phyloP scores from a whole-genome alignment of 495 filamentous ascomycete genomes.

The Lindgomyces ingoldianus region DNA sequence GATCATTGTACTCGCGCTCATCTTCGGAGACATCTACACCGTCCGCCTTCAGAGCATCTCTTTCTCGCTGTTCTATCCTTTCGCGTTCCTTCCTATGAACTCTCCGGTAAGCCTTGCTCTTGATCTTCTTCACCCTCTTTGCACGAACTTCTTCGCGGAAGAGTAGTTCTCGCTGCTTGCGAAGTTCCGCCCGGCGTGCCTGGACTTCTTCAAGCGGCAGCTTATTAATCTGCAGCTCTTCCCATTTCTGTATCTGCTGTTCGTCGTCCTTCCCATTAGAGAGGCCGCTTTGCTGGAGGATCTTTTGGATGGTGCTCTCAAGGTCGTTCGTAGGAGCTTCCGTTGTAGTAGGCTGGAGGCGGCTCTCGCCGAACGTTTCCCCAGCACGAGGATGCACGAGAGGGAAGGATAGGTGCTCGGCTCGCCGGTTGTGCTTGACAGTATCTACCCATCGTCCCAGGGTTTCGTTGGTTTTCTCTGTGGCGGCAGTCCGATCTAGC shows the following conservation, averaged over 20 bases:
- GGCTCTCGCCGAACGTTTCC: slow-evolving; percentile 51
- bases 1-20: slow-evolving; percentile 76
- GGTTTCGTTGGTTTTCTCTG: slow-evolving; percentile 87
- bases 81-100: slow-evolving; percentile 87
- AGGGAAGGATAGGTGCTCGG: slow-evolving; percentile 91
- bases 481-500: slow-evolving; percentile 80
- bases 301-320: slow-evolving; percentile 78
- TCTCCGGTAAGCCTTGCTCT: slow-evolving; percentile 88
- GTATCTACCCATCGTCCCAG: slow-evolving; percentile 90
- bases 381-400: slow-evolving; percentile 67
- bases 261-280: slow-evolving; percentile 64
- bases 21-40: slow-evolving; percentile 72
- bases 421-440: slow-evolving; percentile 87
- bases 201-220: slow-evolving; percentile 70
- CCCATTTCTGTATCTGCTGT: slow-evolving; percentile 65
- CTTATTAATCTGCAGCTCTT: slow-evolving; percentile 67
- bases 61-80: slow-evolving; percentile 68
- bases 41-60: slow-evolving; percentile 65
- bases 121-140: slow-evolving; percentile 97
- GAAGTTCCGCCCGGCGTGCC: slow-evolving; percentile 70
- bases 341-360: slow-evolving; percentile 58
- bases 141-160: slow-evolving; percentile 88
- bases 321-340: slow-evolving; percentile 72
- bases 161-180: slow-evolving; percentile 77
- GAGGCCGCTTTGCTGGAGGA: slow-evolving; percentile 85